Evolutionary conservation across 2,329 filamentous ascomycete genomes (phyloP), one percentile per base, ranked within the genome.

Genomic region (Hypoxylon sp.): DNA sequence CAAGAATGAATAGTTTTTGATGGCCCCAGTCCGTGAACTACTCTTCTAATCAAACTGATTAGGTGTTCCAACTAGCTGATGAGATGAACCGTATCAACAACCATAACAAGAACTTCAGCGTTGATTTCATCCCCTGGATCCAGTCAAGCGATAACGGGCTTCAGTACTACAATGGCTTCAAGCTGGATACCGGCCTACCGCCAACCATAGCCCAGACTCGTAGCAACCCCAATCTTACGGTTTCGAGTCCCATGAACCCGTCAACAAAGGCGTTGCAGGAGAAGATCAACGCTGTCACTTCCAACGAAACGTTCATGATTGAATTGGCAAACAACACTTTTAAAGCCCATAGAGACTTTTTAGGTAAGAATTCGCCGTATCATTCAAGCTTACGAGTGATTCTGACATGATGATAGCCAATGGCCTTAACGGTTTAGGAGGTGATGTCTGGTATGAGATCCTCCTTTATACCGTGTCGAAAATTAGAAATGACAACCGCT

Each of bases 81-180:
- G 80, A 82, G 48, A 75, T 89, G 58, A 89, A 89, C 70, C 68
- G 77, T 26, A 73, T 87, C 65, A 89, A 89, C 70, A 73, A 73
- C n/a, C 73, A 84, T 63, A 71, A 72, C 54, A 69, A 70, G 43
- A 75, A 79, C 41, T 73, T 81, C 29, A 78, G 75, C 13, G 79
- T 88, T 24, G 81, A 86, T 48, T 87, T 88, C 63, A 88, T 88
- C 54, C 79, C 81, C 1, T 88, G 84, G 84, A 81, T 85, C 31
- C 83, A 88, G 65, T 75, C 69, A 46, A 82, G 74, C 55, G 64
- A 73, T 2, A 89, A 89, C 54, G 78, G 81, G 0, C 80, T 87
- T 24, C 69, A 77, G 7, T 78, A 83, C 67, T 70, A 80, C 45
- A 68, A 78, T 59, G 77, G 79, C 3, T 74, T 78, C 51, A 79